phyloP scores from a whole-genome alignment of 495 filamentous ascomycete species.

The Thermochaetoides thermophila region DNA sequence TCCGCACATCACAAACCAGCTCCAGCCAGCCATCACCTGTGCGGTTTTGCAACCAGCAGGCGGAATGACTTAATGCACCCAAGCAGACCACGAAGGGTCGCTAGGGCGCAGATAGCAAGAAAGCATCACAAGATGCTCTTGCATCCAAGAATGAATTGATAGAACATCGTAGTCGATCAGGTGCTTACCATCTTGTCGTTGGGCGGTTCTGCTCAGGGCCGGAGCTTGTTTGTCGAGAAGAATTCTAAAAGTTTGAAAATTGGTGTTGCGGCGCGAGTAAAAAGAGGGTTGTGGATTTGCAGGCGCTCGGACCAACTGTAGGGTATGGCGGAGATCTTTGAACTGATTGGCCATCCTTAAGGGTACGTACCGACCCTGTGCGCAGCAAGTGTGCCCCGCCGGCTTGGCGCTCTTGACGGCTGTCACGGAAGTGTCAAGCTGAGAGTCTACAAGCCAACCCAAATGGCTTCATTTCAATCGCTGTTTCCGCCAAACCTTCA shows the following conservation, averaged over 20 bases:
- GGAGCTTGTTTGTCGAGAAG: slow-evolving; percentile 13
- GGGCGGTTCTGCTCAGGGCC: slow-evolving; percentile 16
- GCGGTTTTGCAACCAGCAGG: slow-evolving; percentile 33
- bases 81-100: slow-evolving; percentile 24
- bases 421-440: too few relatives aligned
- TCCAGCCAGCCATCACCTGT: slow-evolving; percentile 80
- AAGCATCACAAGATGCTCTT: slow-evolving; percentile 12
- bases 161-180: too few relatives aligned
- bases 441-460: too few relatives aligned
- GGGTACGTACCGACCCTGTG: too few relatives aligned
- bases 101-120: slow-evolving; percentile 14
- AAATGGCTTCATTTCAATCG: too few relatives aligned
- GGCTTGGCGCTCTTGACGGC: background rate
- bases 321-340: slow-evolving; percentile 16
- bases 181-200: slow-evolving; percentile 32
- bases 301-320: slow-evolving; percentile 9
- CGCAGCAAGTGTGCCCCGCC: too few relatives aligned
- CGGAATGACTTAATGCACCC: too few relatives aligned
- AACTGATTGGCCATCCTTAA: too few relatives aligned
- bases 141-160: slow-evolving; percentile 7
- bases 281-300: slow-evolving; percentile 18
- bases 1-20: slow-evolving; percentile 40
- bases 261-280: slow-evolving; percentile 7
- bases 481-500: too few relatives aligned
- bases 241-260: slow-evolving; percentile 10